Conservation (phyloP, 2,329 filamentous ascomycete species). For the Paecilomyces niveus region DNA sequence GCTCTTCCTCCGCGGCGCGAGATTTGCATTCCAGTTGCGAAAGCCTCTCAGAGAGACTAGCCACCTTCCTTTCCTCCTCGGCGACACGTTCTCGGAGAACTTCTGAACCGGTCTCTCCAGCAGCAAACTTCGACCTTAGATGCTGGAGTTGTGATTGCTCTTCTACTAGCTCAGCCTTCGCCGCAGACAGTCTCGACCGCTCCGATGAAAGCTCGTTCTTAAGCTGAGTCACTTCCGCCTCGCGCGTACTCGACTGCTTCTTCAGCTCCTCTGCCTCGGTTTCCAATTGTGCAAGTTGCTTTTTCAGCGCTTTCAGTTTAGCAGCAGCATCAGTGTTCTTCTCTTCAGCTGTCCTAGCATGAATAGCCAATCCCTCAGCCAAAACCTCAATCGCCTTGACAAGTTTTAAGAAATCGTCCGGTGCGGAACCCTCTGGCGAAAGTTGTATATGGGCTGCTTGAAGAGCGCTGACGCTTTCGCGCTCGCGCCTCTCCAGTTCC, state of each 20-base stretch:
- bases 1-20: slow-evolving; percentile 68
- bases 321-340: slow-evolving; percentile 54
- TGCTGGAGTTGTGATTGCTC: slow-evolving; percentile 62
- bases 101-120: slow-evolving; percentile 78
- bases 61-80: slow-evolving; percentile 67
- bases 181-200: slow-evolving; percentile 38
- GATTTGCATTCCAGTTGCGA: slow-evolving; percentile 69
- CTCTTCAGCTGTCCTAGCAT: slow-evolving; percentile 53
- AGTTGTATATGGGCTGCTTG: slow-evolving; percentile 55
- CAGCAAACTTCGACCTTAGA: slow-evolving; percentile 65
- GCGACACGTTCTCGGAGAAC: slow-evolving; percentile 66
- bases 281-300: slow-evolving; percentile 50
- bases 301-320: slow-evolving; percentile 56
- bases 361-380: slow-evolving; percentile 54
- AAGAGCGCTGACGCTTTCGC: slow-evolving; percentile 49
- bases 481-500: slow-evolving; percentile 45
- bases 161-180: slow-evolving; percentile 52
- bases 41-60: slow-evolving; percentile 61
- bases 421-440: slow-evolving; percentile 45
- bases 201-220: slow-evolving; percentile 47
- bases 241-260: slow-evolving; percentile 46
- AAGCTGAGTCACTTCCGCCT: slow-evolving; percentile 46
- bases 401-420: slow-evolving; percentile 52
- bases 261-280: slow-evolving; percentile 50
- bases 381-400: slow-evolving; percentile 54